Percentiles rank a stretch among this genome's conserved stretches.
These are phyloP conservation scores for Bimuria novae-zelandiae DNA, from an alignment of 2,329 filamentous ascomycete genomes.

Conservation along the genomic window DNA sequence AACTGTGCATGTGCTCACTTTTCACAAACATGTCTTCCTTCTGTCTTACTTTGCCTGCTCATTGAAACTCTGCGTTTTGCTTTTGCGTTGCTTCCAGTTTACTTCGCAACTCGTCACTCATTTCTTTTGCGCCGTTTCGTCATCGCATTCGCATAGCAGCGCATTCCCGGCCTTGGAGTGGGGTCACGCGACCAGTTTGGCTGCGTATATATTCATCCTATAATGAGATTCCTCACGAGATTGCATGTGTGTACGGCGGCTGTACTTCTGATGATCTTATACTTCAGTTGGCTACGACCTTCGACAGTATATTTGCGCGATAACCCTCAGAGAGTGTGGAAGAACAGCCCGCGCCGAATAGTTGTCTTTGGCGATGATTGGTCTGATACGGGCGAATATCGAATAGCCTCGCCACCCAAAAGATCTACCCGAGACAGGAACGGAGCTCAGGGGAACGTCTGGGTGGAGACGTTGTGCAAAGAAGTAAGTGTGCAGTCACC, in stretches of 20 bases:
- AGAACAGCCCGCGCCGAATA: constrained; percentile 33
- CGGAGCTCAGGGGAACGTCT: constrained; percentile 36
- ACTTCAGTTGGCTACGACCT: constrained; percentile 36
- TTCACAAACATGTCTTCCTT: constrained; percentile 21
- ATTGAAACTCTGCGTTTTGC: background rate
- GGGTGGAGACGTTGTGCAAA: constrained; percentile 45
- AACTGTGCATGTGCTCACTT: background rate
- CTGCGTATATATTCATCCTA: background rate
- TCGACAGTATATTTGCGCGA: constrained; percentile 28
- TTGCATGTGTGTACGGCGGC: constrained; percentile 33
- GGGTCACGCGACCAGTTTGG: background rate
- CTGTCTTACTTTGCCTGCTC: constrained; percentile 9
- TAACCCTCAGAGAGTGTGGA: constrained; percentile 36
- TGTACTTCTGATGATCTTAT: constrained; percentile 34
- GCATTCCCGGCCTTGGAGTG: background rate
- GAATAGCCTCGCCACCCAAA: constrained; percentile 34
- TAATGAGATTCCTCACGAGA: constrained; percentile 40
- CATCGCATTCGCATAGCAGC: background rate
- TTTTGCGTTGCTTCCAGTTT: constrained; percentile 4
- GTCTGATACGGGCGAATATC: constrained; percentile 45
- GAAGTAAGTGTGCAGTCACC: constrained; percentile 28
- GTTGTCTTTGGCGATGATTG: constrained; percentile 48
- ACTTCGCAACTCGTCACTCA: background rate
- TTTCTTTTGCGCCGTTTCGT: background rate
- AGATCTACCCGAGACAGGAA: constrained; percentile 30